Evolutionary conservation across 495 filamentous ascomycete species (phyloP), one percentile per base, ranked within the genome.

Genomic region (Xylaria intraflava): DNA sequence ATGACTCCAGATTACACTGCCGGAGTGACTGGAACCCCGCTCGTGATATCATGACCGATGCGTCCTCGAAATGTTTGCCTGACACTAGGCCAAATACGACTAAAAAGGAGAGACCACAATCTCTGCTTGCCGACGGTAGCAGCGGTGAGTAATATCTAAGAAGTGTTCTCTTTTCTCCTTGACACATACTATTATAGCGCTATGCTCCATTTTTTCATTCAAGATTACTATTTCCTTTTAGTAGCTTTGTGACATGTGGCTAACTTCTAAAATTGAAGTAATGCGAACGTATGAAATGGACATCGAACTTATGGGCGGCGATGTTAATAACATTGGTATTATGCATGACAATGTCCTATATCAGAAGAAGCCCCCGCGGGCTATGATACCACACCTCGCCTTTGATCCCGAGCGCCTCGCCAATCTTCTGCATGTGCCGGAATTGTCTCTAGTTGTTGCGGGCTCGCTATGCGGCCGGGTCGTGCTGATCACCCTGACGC

Each of bases 401-500:
- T 39, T 51, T 30, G 57, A 64, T 17, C 77, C 76, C 50, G 79
- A 90, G 61, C 85, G 92, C 4, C 72, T 95, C 23, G 88, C 86
- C 69, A 86, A 92, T 81, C 69, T 85, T 6, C 70, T 82, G 22
- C 80, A 87, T 49, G 80, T 96, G 23, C 87, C 88, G 0, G 87
- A 93, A 53, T 75, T 94, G 16, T 87, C 82, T 6, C 72, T 96
- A 26, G 80, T 95, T 3, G 70, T 91, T 8, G 78, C 84, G 0
- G 91, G 81, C 6, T 85, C 84, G 4, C 80, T 88, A 41, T 80
- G 77, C 46, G 93, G 93, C 14, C 80, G 86, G 9, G 88, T 85
- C 9, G 87, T 80, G 1, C 70, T 97, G 2, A 70, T 95, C 31
- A 81, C 85, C 0, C 72, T 92, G 24, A 92, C 88, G 2, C 69